Conservation (phyloP, 257 asterid genomes). For the Fraxinus pennsylvanica region DNA sequence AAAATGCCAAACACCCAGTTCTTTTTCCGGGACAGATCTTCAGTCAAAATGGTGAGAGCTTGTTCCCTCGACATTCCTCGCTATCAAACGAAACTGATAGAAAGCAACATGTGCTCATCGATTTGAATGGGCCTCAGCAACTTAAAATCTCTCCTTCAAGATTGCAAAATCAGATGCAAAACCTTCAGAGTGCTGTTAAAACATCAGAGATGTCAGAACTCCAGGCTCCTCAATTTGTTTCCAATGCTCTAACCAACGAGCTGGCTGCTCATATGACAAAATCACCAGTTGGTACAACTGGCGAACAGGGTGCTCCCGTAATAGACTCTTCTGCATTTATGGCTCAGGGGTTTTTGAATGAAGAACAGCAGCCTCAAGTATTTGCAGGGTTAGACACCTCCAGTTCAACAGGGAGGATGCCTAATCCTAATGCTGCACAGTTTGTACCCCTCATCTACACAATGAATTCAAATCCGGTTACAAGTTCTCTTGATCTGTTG, state of each 20-base stretch:
- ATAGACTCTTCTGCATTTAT: slow-evolving; percentile 33
- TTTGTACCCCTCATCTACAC: slow-evolving; percentile 30
- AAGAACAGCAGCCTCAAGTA: slow-evolving; percentile 39
- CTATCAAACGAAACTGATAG: slow-evolving; percentile 34
- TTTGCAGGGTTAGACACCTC: slow-evolving; percentile 37
- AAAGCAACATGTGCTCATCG: slow-evolving; percentile 31
- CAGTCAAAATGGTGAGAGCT: slow-evolving; percentile 41
- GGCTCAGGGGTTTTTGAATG: slow-evolving; percentile 43
- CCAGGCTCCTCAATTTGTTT: slow-evolving; percentile 34
- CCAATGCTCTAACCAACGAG: slow-evolving; percentile 34
- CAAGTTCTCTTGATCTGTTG: slow-evolving; percentile 31
- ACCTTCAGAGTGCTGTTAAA: slow-evolving; percentile 40
- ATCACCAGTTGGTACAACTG: slow-evolving; percentile 28
- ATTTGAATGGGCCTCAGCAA: slow-evolving; percentile 45
- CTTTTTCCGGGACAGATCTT: slow-evolving; percentile 45
- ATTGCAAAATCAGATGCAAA: slow-evolving; percentile 35
- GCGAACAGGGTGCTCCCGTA: slow-evolving; percentile 30
- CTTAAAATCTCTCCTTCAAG: slow-evolving; percentile 24
- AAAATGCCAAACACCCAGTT: slow-evolving; percentile 36
- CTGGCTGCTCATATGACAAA: slow-evolving; percentile 43
- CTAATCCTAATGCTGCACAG: slow-evolving; percentile 24
- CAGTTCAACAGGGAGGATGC: slow-evolving; percentile 28
- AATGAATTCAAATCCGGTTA: slow-evolving; percentile 25
- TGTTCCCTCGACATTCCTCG: slow-evolving; percentile 38
- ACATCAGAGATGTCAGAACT: slow-evolving; percentile 40